Evolutionary conservation across 306 rosid species (phyloP).

Genomic region (Amphicarpaea edgeworthii): DNA sequence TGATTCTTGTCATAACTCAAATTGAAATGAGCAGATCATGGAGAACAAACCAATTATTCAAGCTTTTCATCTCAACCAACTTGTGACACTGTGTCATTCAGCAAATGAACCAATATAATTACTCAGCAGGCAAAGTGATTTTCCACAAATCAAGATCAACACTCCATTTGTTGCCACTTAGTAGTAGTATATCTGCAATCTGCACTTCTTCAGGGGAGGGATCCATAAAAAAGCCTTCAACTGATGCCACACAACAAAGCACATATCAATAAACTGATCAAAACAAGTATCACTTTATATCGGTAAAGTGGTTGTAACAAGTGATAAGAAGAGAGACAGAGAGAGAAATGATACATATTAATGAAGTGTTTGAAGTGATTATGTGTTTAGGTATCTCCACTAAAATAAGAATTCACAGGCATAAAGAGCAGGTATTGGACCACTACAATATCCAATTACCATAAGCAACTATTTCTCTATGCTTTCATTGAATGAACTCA

Average conservation of each 20-base stretch:
- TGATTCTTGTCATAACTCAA: slow-evolving; percentile 17
- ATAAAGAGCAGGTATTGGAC: not conserved
- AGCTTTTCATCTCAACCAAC: slow-evolving; percentile 6
- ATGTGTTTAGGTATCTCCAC: not conserved
- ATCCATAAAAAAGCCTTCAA: slow-evolving; percentile 5
- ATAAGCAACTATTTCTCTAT: slow-evolving; percentile 3
- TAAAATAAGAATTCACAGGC: not conserved
- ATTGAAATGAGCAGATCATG: not conserved
- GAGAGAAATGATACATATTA: not conserved
- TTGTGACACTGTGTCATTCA: slow-evolving; percentile 7
- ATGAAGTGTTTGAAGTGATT: not conserved
- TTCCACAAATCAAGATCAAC: not conserved
- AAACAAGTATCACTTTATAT: not conserved
- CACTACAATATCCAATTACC: slow-evolving; percentile 13
- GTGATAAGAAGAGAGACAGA: not conserved
- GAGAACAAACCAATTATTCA: not conserved
- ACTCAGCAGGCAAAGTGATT: not conserved
- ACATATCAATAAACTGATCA: slow-evolving; percentile 16
- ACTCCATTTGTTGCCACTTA: not conserved
- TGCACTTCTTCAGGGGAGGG: slow-evolving; percentile 33
- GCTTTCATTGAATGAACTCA: slow-evolving; percentile 15
- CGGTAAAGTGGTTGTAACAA: not conserved
- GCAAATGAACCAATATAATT: slow-evolving; percentile 39
- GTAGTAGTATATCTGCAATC: not conserved
- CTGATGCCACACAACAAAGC: not conserved